Evolutionary conservation across 1,284 basidiomycete species (phyloP).

Genomic region (Puccinia horiana): DNA sequence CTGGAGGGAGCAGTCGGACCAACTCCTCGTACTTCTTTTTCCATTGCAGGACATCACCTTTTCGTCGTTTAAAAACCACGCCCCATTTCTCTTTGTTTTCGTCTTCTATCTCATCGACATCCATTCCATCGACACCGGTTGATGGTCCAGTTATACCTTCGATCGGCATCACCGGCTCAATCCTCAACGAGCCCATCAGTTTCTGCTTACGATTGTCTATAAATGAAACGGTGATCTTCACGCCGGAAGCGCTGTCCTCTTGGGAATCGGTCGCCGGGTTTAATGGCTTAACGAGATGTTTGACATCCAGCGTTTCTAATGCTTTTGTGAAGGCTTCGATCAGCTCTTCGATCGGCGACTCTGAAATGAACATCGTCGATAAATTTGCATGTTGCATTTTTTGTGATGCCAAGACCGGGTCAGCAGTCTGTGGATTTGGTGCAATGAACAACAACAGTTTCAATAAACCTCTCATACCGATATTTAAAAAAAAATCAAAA

Average conservation of each 20-base stretch:
- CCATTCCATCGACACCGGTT: background rate
- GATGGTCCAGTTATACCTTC: background rate
- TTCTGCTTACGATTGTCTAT: constrained; percentile 42
- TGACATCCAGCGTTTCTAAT: background rate
- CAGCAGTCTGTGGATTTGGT: constrained; percentile 26
- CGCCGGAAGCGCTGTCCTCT: constrained; percentile 3
- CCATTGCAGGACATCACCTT: constrained; percentile 44
- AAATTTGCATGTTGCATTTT: constrained; percentile 45
- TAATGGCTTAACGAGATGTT: constrained; percentile 28
- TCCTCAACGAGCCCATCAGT: constrained; percentile 33
- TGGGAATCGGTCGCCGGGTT: constrained; percentile 18
- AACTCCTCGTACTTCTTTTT: constrained; percentile 41
- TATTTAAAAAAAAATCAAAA: background rate
- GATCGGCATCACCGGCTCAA: constrained; percentile 16
- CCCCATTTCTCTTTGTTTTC: constrained; percentile 13
- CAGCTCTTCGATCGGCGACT: constrained; percentile 28
- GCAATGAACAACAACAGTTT: background rate
- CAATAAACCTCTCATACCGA: background rate
- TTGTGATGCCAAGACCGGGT: constrained; percentile 38
- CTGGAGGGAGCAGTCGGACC: constrained; percentile 22
- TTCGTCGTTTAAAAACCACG: constrained; percentile 35
- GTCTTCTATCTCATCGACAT: constrained; percentile 8
- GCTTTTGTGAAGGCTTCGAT: constrained; percentile 26
- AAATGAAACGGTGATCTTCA: constrained; percentile 38
- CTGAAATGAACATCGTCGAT: constrained; percentile 45